Evolutionary conservation across 2,329 filamentous ascomycete species (phyloP), one percentile per base, ranked within the genome.

Genomic region (Penicillium hordei): DNA sequence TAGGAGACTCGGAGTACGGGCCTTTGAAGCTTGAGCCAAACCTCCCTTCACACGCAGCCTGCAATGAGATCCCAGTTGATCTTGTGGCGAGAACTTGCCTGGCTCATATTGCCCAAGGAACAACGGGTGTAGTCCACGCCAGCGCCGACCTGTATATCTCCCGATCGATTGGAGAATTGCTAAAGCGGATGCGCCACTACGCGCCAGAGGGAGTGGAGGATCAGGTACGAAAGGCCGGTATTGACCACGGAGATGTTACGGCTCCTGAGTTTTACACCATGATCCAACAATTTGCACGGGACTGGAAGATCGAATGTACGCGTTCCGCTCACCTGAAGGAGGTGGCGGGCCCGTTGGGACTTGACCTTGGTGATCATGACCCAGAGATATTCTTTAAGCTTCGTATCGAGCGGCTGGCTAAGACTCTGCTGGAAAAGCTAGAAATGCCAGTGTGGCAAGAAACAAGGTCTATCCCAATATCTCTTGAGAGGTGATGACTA

Each of bases 31-130:
- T 55, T 9, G 44, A 49, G 44, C 21, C 31, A 5, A 43, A 17
- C n/a, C 21, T 58, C 1, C 58, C 54, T 17, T n/a, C 29, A 10
- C 3, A 60, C 5, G 42, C 52, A 29, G 36, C 60, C 5, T 27
- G 63, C 23, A 61, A 66, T 23, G 64, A 64, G 33, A 52, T 65
- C 13, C 63, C 63, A 3, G 64, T 66, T 21, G 64, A 66, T 21
- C 53, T 60, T 15, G 61, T 64, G 4, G 60, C 56, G 0, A 60
- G 62, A 15, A 48, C 39, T 8, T 62, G 57, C 17, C 57, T 65
- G 1, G 52, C 62, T n/a, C 64, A 66, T 38, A 19, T 65, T 19
- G 58, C 58, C 0, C 15, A 38, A 10, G 55, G 55, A 4, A 57
- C 60, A 0, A 58, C 36, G 1, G 64, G 63, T 7, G 48, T 65